Base-by-base conservation (phyloP, 1,139 yeast species). In the Scheffersomyces illinoinensis region DNA sequence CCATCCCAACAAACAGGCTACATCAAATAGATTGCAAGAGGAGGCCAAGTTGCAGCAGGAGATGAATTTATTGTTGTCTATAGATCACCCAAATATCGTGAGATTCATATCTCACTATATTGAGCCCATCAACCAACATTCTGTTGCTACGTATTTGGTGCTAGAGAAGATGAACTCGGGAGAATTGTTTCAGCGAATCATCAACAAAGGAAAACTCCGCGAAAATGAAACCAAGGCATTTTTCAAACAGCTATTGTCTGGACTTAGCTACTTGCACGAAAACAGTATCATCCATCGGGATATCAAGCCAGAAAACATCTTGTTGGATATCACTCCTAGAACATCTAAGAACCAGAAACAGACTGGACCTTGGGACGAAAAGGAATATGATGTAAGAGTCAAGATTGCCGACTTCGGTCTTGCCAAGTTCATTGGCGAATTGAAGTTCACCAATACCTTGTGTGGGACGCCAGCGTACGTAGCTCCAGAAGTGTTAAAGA, bases 301-400 rank as follows among this genome's bases (percentile, higher is more conserved):
- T 70, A 90, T 93, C 59, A 92, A 92, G 69, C 97, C 97, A 0
- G 97, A 92, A 68, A 92, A 92, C 68, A 85, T 92, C n/a, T 77
- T 93, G 47, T 76, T 93, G 20, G 97, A 92, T 68, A 85, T 89
- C 20, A 79, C 78, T 0, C 86, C 83, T 8, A 74, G 85, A 54
- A 65, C 70, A 0, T 66, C 76, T 7, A 58, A 70, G 0, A 76
- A 76, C 39, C 84, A 84, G 57, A 87, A 86, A 5, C 89, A 89
- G 76, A 85, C 75, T 0, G 90, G 91, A 0, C 93, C 93, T 66
- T 85, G 76, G 96, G 93, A 88, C 69, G 78, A 76, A 1, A 74
- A 84, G 59, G 93, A 89, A 71, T 73, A 81, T 52, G 88, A 86
- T 61, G 83, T 89, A 5, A 77, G 76, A 60, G 93, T 90, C 6